Evolutionary conservation across 371 early-diverging fungal species (phyloP).

Genomic region (Syncephalastrum contaminatum): DNA sequence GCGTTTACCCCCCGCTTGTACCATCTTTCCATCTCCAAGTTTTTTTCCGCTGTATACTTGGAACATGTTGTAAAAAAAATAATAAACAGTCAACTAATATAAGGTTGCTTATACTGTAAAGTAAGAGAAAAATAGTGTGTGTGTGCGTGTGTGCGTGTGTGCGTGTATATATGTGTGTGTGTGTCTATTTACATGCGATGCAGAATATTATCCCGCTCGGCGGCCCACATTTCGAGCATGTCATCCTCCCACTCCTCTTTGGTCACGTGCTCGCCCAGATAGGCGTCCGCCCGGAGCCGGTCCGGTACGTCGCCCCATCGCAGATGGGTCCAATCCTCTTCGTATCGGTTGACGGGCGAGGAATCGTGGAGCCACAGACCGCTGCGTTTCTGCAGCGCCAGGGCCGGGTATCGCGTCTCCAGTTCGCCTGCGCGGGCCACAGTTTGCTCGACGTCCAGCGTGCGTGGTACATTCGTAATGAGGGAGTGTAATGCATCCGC

Average conservation of each 20-base stretch:
- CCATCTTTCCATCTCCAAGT: too few species aligned
- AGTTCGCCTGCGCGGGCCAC: constrained; percentile 48
- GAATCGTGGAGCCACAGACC: constrained; percentile 56
- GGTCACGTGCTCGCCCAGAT: constrained; percentile 20
- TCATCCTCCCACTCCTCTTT: constrained; percentile 59
- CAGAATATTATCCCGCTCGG: neutral
- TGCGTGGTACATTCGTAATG: constrained; percentile 59
- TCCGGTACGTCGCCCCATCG: constrained; percentile 44
- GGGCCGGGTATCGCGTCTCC: constrained; percentile 43
- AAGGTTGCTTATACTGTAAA: too few species aligned
- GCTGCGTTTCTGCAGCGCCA: constrained; percentile 53
- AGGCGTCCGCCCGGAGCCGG: constrained; percentile 34
- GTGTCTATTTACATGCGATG: too few species aligned
- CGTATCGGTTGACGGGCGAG: constrained; percentile 45
- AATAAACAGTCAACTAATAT: too few species aligned
- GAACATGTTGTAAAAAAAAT: too few species aligned
- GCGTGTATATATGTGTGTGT: too few species aligned
- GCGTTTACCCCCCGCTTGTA: too few species aligned
- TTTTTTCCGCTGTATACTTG: too few species aligned
- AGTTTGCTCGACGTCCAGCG: constrained; percentile 48
- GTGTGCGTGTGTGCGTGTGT: too few species aligned
- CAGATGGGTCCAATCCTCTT: constrained; percentile 32
- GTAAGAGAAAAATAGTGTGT: too few species aligned
- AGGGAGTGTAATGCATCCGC: constrained; percentile 61
- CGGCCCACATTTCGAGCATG: constrained; percentile 31